phyloP scores from a whole-genome alignment of 371 early-diverging fungal genomes.

The Synchytrium microbalum region DNA sequence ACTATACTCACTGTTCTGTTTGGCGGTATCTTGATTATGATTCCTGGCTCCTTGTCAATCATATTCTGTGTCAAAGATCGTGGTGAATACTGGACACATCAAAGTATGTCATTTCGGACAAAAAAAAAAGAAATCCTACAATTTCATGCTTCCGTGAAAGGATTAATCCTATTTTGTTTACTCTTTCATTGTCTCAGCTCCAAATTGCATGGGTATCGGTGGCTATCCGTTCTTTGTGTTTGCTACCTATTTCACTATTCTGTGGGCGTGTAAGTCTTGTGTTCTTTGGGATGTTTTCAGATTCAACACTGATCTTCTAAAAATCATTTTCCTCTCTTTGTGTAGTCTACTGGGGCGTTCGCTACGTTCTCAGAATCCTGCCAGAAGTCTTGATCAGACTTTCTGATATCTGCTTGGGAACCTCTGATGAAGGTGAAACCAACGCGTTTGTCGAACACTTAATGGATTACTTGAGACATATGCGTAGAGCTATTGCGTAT shows the following conservation, averaged over 20 bases:
- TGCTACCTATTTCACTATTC: background rate
- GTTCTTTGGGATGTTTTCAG: no score
- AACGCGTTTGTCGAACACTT: background rate
- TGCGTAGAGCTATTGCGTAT: conserved; percentile 2
- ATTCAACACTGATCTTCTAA: no score
- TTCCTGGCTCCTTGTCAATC: background rate
- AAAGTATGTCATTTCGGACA: no score
- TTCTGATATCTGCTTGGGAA: conserved; percentile 1
- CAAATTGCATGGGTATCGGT: background rate
- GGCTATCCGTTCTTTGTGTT: background rate
- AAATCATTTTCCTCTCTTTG: no score
- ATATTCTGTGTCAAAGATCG: background rate
- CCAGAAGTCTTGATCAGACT: conserved; percentile 4
- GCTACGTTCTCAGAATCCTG: background rate
- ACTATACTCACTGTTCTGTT: no score
- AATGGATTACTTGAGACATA: conserved; percentile 9
- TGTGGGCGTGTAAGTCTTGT: background rate
- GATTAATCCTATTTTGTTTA: no score
- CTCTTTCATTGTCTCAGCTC: no score
- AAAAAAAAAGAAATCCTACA: no score
- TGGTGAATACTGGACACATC: background rate
- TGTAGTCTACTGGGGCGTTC: background rate
- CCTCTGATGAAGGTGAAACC: background rate
- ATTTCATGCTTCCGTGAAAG: no score
- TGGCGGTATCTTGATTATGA: no score